Evolutionary conservation across 1,284 basidiomycete genomes (phyloP).

Genomic region (Puccinia coronata): DNA sequence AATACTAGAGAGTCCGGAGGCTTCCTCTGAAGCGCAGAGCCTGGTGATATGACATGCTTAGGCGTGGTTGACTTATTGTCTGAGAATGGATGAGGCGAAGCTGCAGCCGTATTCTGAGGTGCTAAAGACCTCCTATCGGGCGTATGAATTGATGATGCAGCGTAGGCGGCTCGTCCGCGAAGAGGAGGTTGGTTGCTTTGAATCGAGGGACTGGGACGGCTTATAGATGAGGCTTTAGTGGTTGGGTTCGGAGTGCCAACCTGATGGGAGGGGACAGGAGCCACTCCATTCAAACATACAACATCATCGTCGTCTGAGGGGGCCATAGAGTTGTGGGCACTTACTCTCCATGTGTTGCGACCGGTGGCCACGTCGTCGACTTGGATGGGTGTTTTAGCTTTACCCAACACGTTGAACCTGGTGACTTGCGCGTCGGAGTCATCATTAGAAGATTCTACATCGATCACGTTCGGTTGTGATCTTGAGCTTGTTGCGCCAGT

Average conservation of each 20-base stretch:
- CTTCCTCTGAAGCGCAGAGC: not conserved
- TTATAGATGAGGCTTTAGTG: not conserved
- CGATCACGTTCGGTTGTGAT: not conserved
- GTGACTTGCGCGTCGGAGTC: not conserved
- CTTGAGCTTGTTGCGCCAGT: not conserved
- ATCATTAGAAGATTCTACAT: not conserved
- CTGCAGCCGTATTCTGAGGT: not conserved
- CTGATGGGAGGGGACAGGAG: not conserved
- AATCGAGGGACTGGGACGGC: not conserved
- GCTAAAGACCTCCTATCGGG: not conserved
- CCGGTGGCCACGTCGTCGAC: not conserved
- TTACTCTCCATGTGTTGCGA: not conserved
- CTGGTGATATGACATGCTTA: not conserved
- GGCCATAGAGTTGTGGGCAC: not conserved
- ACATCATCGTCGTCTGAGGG: not conserved
- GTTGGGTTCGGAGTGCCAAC: not conserved
- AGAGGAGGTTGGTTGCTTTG: not conserved
- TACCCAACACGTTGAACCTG: not conserved
- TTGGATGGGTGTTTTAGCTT: not conserved
- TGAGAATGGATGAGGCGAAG: not conserved
- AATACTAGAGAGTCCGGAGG: too few relatives aligned
- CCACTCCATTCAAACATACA: not conserved
- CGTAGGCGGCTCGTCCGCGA: not conserved
- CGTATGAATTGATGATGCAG: not conserved
- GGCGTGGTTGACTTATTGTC: not conserved